Evolutionary conservation across 257 asterid genomes (phyloP), one percentile per base, ranked within the genome.

Genomic region (Gentiana straminea): DNA sequence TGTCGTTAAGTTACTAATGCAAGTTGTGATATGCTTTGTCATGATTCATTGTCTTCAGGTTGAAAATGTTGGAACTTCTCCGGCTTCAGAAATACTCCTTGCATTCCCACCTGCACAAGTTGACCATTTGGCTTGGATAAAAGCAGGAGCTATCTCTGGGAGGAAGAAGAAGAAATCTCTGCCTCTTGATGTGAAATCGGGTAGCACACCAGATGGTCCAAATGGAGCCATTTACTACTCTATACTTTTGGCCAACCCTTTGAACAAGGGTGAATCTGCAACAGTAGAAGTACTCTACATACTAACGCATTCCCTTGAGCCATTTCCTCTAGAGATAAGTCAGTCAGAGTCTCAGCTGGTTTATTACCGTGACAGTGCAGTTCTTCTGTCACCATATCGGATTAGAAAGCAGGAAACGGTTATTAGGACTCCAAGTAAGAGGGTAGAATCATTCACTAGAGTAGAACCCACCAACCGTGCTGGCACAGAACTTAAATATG

Each of bases 341-440:
- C 99, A 88, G 61, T 83, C 95, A 0, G 99, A 92, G 66, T 68
- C 99, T 57, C 99, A 92, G 64, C 61, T 92, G 79, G 99, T 92
- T 43, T 77, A 92, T 79, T 92, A 74, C 86, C 99, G 65, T 68
- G 95, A 85, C 72, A 92, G 95, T 77, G 94, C 99, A 2, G 56
- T 81, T 57, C 67, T 92, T 59, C 81, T 85, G 56, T 88, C 99
- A 35, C 99, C 95, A 1, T 92, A 92, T 74, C 81, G 50, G 65
- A 73, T 88, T 58, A 71, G 76, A 70, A 76, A 82, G 46, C 99
- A 92, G 74, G 85, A 86, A 56, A 85, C 99, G 1, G 59, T 86
- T 75, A 63, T 92, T 57, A 85, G 83, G 71, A 78, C 74, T 44
- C 94, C 99, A 44, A 78, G 64, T 68, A 80, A 74, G 60, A 88